Base-by-base conservation (phyloP, 371 early-diverging fungal genomes). In the Zychaea mexicana region DNA sequence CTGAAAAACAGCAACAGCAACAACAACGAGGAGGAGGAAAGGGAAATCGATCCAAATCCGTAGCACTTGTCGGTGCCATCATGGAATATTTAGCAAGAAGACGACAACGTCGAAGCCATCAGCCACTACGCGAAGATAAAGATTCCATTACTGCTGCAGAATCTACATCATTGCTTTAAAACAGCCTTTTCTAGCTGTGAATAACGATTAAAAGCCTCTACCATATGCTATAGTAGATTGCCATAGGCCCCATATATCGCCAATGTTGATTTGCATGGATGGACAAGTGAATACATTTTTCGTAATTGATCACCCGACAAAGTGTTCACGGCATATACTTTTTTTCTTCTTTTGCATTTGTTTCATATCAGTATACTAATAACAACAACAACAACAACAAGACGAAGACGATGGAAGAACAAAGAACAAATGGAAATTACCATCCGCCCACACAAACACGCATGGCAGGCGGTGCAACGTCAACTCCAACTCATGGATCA, bases 401-500 rank as follows among this genome's bases (percentile, higher is more conserved):
- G 24, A 59, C 21, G 26, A 59, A 45, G 10, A 45, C 21, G 45
- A 59, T 27, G 36, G 42, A 31, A 49, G 49, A 49, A 19, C 49
- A 24, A 49, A 19, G 22, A 49, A 49, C 38, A 36, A 15, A 7
- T 36, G 38, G 24, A 24, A 49, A 19, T 49, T 22, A 9, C n/a
- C 62, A 62, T 30, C 64, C 64, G 15, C 49, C 57, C 2, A 65
- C 60, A 2, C 21, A 28, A 15, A 68, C 72, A 26, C 28, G 72
- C 53, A 66, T 74, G 64, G 45, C 70, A 63, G 72, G 70, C 30
- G 63, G 64, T 32, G 63, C 71, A 31, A 58, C 68, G 2, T 55
- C 72, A n/a, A 49, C 19, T 49, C 66, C 71, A 17, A 32, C 28
- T 2, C 74, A 80, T 60, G 81, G 81, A 8, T 77, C 81, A 3